Evolutionary conservation across 1,284 basidiomycete species (phyloP).

Genomic region (Taiwanofungus camphoratus): DNA sequence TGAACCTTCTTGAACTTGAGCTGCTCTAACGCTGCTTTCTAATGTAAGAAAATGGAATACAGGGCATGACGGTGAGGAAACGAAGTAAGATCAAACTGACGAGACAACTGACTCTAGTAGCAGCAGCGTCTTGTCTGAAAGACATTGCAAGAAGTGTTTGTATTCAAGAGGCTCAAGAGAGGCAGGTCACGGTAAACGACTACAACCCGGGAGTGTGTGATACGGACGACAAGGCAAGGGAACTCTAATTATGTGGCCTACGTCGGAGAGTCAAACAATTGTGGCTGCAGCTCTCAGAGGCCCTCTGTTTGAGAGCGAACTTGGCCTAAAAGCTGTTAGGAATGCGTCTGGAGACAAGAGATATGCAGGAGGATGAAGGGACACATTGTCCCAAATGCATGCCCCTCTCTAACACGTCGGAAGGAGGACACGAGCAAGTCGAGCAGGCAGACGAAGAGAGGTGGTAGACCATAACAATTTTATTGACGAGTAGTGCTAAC

Average conservation of each 20-base stretch:
- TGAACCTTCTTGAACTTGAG: conserved; percentile 50
- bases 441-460: not conserved
- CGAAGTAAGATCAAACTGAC: conserved; percentile 17
- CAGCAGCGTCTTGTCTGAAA: conserved; percentile 31
- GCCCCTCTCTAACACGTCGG: not conserved
- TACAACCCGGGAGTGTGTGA: conserved; percentile 13
- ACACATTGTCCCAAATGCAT: not conserved
- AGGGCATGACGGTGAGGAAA: conserved; percentile 21
- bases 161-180: not conserved
- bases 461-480: not conserved
- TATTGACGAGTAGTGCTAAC: conserved; percentile 1
- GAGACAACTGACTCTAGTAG: conserved; percentile 35
- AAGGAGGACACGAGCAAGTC: not conserved
- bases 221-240: conserved; percentile 22
- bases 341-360: not conserved
- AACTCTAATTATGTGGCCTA: conserved; percentile 24
- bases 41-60: conserved; percentile 14
- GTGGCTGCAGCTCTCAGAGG: conserved; percentile 32
- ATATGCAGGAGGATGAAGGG: not conserved
- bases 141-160: conserved; percentile 28
- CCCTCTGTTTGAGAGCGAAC: conserved; percentile 11
- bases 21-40: conserved; percentile 56
- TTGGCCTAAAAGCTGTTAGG: not conserved
- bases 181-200: conserved; percentile 7
- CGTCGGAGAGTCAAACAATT: conserved; percentile 56